Base-by-base conservation (phyloP, 2,329 filamentous ascomycete species). In the Fusarium continuum region DNA sequence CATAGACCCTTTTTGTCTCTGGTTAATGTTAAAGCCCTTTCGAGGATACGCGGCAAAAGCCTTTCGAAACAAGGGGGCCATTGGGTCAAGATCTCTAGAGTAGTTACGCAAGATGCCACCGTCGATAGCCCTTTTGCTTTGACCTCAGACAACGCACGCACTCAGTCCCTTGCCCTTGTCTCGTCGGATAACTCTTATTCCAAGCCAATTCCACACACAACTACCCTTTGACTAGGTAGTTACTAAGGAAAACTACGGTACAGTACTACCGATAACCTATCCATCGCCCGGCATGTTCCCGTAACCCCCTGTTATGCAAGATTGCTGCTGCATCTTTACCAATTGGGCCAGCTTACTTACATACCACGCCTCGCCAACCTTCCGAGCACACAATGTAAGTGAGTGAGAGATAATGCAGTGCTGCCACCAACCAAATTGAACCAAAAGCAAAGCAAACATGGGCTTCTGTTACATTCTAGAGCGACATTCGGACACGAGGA, bases 251-350 rank as follows among this genome's bases (percentile, higher is more conserved):
- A 55, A 32, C 10, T 14, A 31, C 14, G 13, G 31, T 28, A 20
- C 20, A 14, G n/a, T 44, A 23, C 11, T 40, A 26, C 34, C 26
- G 16, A 22, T 35, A 14, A 61, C 25, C n/a, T n/a, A n/a, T n/a
- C n/a, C 26, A 40, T 25, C 23, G 17, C 10, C 45, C 38, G 46
- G 50, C 28, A 41, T 39, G 35, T 46, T 48, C 34, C 35, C 55
- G 46, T 39, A 25, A 13, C 17, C 7, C 36, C 52, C 23, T 32
- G 22, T 25, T 26, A 46, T 40, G 49, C 52, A 44, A 62, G 56
- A 62, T 49, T 65, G 55, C 44, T 32, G 46, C 57, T 52, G 61
- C 50, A 57, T 62, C 61, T 50, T 40, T 44, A 58, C 61, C 38
- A 46, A 62, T 50, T 56, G 40, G 46, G 61, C 25, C 46, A 65